A percentile compares a stretch with the other conserved stretches of the same genome.
phyloP scores from a whole-genome alignment of 2,329 filamentous ascomycete genomes.

The Aureobasidium melanogenum region DNA sequence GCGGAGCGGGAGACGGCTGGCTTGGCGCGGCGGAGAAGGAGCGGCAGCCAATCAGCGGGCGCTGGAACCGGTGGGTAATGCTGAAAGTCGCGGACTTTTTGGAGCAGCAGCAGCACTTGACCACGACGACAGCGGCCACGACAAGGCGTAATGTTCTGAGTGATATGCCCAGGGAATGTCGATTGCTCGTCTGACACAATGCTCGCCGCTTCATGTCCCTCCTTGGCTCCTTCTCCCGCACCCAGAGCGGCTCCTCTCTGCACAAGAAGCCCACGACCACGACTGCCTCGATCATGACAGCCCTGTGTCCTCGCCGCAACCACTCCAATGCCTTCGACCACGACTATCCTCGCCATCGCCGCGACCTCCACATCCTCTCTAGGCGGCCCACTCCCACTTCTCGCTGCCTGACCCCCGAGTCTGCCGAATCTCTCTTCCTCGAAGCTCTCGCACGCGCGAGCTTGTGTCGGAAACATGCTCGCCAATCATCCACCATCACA shows the following conservation, averaged over 20 bases:
- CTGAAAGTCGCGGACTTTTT: slow-evolving; percentile 6
- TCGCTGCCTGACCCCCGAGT: neutral
- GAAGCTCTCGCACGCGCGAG: slow-evolving; percentile 10
- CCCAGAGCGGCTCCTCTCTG: slow-evolving; percentile 22
- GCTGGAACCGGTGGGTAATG: neutral
- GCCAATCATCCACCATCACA: slow-evolving; percentile 11
- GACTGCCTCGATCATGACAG: slow-evolving; percentile 32
- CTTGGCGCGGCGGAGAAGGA: slow-evolving; percentile 3
- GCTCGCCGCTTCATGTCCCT: slow-evolving; percentile 56
- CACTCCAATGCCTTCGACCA: neutral
- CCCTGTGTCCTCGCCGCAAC: slow-evolving; percentile 4
- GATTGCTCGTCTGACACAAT: slow-evolving; percentile 40
- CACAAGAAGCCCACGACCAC: slow-evolving; percentile 21
- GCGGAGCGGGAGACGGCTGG: neutral
- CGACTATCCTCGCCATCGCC: neutral
- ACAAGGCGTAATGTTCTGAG: neutral
- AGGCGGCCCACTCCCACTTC: neutral
- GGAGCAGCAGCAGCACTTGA: neutral
- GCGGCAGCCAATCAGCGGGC: slow-evolving; percentile 13
- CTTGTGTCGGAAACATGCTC: slow-evolving; percentile 11
- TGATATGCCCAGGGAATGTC: slow-evolving; percentile 5
- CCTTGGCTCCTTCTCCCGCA: slow-evolving; percentile 46
- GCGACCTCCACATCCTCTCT: neutral
- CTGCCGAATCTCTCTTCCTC: slow-evolving; percentile 12
- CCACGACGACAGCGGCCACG: no score